A percentile compares a stretch with the other conserved stretches of the same genome.
Evolutionary conservation across 352 stramenopile species (phyloP).

Genomic region (Thraustochytrium striatum): DNA sequence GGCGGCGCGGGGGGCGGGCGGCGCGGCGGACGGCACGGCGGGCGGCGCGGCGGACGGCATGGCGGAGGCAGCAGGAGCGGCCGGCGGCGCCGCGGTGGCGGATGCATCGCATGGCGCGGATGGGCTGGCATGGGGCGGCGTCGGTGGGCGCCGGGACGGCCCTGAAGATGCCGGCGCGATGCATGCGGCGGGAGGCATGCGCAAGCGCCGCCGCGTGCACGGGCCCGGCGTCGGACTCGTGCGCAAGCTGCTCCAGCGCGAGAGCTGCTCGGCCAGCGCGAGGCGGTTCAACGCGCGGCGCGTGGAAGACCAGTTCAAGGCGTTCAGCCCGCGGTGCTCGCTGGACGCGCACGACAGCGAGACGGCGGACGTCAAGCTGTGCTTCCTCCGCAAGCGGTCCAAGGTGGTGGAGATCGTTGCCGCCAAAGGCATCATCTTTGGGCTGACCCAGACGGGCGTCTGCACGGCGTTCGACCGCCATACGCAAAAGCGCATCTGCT

Average conservation of each 20-base stretch:
- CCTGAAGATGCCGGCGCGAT: too few relatives aligned
- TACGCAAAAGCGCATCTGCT: conserved; percentile 24
- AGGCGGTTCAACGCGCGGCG: background rate
- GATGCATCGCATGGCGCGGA: too few relatives aligned
- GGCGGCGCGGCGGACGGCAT: too few relatives aligned
- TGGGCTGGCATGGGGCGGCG: too few relatives aligned
- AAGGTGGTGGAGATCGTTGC: conserved; percentile 44
- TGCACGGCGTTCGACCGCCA: conserved; percentile 25
- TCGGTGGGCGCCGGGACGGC: too few relatives aligned
- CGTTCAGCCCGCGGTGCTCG: background rate
- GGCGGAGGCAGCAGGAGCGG: too few relatives aligned
- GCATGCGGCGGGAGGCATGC: background rate
- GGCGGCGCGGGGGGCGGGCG: too few relatives aligned
- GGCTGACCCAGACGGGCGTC: conserved; percentile 36
- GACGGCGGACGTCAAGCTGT: conserved; percentile 39
- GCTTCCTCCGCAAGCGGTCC: conserved; percentile 24
- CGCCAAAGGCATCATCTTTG: conserved; percentile 29
- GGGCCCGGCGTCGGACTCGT: too few relatives aligned
- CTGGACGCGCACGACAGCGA: conserved; percentile 36
- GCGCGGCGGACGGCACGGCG: too few relatives aligned
- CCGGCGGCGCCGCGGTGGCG: too few relatives aligned
- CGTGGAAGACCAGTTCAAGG: conserved; percentile 4
- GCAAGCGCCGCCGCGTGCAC: background rate
- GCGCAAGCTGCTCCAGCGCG: conserved; percentile 24
- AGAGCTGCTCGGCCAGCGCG: background rate